These are phyloP conservation scores for Fusarium dlaminii DNA, from an alignment of 2,329 filamentous ascomycete species.

Conservation along the genomic window DNA sequence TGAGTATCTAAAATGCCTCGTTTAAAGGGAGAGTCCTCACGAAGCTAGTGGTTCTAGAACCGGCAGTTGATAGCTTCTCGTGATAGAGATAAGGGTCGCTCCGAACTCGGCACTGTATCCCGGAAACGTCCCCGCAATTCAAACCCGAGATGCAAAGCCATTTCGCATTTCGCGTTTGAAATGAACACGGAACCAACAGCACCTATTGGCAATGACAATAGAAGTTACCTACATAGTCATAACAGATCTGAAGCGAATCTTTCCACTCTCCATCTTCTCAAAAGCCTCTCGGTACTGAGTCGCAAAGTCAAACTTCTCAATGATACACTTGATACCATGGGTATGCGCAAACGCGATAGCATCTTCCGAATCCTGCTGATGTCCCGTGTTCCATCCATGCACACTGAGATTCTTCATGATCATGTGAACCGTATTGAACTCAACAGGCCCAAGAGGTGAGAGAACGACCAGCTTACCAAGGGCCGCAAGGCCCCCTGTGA, in stretches of 20 bases:
- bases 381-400: slow-evolving; percentile 70
- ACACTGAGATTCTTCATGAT: slow-evolving; percentile 65
- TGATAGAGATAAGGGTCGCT: background rate
- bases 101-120: background rate
- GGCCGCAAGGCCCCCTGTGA: slow-evolving; percentile 63
- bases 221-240: slow-evolving; percentile 35
- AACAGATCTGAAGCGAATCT: slow-evolving; percentile 57
- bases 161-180: background rate
- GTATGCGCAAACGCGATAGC: slow-evolving; percentile 71
- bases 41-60: background rate
- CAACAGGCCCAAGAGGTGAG: slow-evolving; percentile 57
- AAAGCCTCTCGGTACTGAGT: slow-evolving; percentile 57
- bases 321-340: slow-evolving; percentile 71
- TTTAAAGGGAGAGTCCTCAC: no score
- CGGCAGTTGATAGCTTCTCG: background rate
- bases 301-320: slow-evolving; percentile 69
- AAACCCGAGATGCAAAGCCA: background rate
- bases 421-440: slow-evolving; percentile 54
- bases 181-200: background rate
- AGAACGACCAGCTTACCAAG: slow-evolving; percentile 66
- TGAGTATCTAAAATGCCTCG: background rate
- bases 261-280: slow-evolving; percentile 51
- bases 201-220: no score
- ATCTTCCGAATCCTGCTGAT: slow-evolving; percentile 70
- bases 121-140: background rate